Percentiles rank a stretch among this genome's conserved stretches.
Conservation (phyloP, 129 eudicot species). For the Apium graveolens region DNA sequence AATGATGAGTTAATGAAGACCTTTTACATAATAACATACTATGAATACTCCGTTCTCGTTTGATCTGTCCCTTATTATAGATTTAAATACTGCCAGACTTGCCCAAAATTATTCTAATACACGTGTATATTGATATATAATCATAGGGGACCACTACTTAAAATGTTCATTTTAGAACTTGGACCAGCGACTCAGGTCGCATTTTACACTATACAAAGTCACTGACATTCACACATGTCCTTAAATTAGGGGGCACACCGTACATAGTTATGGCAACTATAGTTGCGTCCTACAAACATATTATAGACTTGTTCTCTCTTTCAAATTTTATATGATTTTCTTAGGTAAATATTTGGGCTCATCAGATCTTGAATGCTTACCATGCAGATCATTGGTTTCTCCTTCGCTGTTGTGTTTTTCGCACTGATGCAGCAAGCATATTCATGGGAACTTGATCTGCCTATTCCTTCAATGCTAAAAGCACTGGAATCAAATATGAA, state of each 20-base stretch:
- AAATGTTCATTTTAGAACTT: not conserved
- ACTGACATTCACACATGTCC: not conserved
- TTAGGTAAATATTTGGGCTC: not conserved
- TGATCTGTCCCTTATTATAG: not conserved
- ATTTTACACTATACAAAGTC: not conserved
- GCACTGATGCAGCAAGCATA: conserved; percentile 93
- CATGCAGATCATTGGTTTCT: conserved; percentile 78
- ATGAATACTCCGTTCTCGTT: not conserved
- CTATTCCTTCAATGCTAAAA: conserved; percentile 74
- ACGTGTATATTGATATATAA: not conserved
- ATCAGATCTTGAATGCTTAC: conserved; percentile 16
- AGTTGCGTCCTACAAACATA: not conserved
- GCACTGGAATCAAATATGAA: conserved; percentile 75
- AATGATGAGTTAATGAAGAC: not conserved
- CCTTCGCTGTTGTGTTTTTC: conserved; percentile 67
- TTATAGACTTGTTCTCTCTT: not conserved
- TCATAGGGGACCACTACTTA: not conserved
- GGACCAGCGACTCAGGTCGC: not conserved
- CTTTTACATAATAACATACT: not conserved
- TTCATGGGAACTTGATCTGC: conserved; percentile 87
- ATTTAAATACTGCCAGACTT: not conserved
- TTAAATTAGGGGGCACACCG: not conserved
- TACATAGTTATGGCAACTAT: not conserved
- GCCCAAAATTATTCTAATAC: not conserved
- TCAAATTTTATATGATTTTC: not conserved